Base-by-base conservation (phyloP, 2,329 filamentous ascomycete genomes). In the Colletotrichum echinochloae region DNA sequence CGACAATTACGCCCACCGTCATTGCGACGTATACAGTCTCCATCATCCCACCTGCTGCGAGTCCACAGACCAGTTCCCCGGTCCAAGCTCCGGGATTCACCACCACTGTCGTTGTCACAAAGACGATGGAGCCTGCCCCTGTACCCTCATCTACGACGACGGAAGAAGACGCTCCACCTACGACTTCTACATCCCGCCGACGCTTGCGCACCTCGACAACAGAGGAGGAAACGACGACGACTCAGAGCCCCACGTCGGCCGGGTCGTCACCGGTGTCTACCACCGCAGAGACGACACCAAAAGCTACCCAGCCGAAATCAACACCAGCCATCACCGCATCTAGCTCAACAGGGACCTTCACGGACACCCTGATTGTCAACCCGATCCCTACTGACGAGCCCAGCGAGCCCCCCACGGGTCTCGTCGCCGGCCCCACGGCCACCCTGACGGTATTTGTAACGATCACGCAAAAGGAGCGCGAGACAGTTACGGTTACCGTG, bases 401-500 rank as follows among this genome's bases (percentile, higher is more conserved):
- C 11, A 48, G 18, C 64, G 49, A 64, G 30, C 46, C 6, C 18
- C 35, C 55, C 18, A 18, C 55, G 16, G 33, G 6, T n/a, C 5
- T 26, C 33, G 33, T 39, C n/a, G 33, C 5, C 1, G 52, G 33
- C 33, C 16, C 33, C 30, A n/a, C 35, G 28, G 39, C 60, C 18
- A 46, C 49, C 28, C 78, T 81, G 41, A 81, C 79, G 1, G 73
- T 81, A 14, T 79, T 75, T 68, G 74, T 81, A 35, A 82, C 81
- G 5, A 78, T 82, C 2, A 83, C 81, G 5, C 74, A 79, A 48
- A 71, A 63, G 52, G 71, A 74, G 66, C 70, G 55, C 18, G 64
- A 69, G 44, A 74, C 65, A 5, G 62, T 73, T 18, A 74, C 73
- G 2, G 65, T 63, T 2, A 77, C 75, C 60, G 75, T 76, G 18